Evolutionary conservation across 306 rosid species (phyloP).

Genomic region (Boehmeria nivea): DNA sequence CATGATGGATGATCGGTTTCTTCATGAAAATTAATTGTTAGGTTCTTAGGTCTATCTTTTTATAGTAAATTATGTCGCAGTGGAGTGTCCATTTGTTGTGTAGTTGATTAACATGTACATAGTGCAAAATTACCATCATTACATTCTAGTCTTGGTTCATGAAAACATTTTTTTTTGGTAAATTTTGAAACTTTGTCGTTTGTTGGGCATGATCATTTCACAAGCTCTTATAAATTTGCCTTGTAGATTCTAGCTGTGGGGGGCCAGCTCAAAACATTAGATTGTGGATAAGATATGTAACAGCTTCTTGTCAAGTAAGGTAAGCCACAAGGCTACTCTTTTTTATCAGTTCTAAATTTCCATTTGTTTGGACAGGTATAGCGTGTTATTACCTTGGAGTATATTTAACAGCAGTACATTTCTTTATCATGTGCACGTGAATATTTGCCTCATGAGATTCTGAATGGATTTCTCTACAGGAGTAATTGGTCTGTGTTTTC

Average conservation of each 20-base stretch:
- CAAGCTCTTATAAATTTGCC: slow-evolving; percentile 3
- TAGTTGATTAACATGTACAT: too few species aligned
- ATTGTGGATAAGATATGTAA: slow-evolving; percentile 62
- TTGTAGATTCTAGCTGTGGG: slow-evolving; percentile 54
- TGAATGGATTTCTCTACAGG: slow-evolving; percentile 41
- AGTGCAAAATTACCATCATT: too few species aligned
- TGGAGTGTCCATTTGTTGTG: too few species aligned
- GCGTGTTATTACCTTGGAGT: background rate
- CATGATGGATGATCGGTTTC: too few species aligned
- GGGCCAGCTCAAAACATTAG: slow-evolving; percentile 75
- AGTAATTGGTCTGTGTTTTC: slow-evolving; percentile 46
- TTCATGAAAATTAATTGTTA: too few species aligned
- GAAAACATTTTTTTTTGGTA: too few species aligned
- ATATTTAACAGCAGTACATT: too few species aligned
- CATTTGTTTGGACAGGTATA: slow-evolving; percentile 4
- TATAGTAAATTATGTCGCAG: too few species aligned
- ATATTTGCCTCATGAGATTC: slow-evolving; percentile 3
- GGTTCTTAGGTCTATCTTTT: too few species aligned
- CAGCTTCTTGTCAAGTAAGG: slow-evolving; percentile 63
- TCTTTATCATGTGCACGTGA: too few species aligned
- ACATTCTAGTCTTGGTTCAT: too few species aligned
- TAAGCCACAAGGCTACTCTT: slow-evolving; percentile 10
- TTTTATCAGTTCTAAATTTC: slow-evolving; percentile 13
- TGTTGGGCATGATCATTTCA: slow-evolving; percentile 18
- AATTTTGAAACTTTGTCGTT: too few species aligned